Evolutionary conservation across 2,329 filamentous ascomycete species (phyloP).

Genomic region (Didymella exigua): DNA sequence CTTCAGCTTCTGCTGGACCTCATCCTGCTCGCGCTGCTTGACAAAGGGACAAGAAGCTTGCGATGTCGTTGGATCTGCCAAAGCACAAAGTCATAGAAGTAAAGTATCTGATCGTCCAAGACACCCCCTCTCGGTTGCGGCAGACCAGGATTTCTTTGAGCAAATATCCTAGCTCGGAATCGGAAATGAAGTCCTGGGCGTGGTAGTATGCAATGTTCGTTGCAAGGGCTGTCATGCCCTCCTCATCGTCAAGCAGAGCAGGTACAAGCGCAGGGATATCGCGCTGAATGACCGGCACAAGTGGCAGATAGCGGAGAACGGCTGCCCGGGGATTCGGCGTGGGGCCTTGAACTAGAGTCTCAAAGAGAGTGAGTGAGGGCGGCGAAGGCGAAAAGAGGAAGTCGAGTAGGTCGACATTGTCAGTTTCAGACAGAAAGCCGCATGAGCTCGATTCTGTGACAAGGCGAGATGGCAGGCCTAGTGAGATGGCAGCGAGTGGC

Average conservation of each 20-base stretch:
- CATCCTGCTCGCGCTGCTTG: background rate
- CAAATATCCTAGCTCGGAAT: background rate
- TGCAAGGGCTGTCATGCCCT: background rate
- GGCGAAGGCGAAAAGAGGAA: background rate
- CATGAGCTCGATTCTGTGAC: too few relatives aligned
- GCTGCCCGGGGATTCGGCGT: background rate
- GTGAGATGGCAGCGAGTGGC: background rate
- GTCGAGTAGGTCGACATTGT: background rate
- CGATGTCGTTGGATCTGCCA: background rate
- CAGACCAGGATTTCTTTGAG: background rate
- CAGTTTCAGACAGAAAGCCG: background rate
- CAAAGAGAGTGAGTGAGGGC: background rate
- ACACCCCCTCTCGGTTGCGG: background rate
- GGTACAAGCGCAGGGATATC: background rate
- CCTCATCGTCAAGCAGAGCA: background rate
- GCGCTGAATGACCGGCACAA: background rate
- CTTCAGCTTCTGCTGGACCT: background rate
- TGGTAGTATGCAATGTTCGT: background rate
- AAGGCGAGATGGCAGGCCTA: background rate
- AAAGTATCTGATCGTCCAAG: background rate
- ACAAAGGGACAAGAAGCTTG: background rate
- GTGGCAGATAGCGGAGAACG: background rate
- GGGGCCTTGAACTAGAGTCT: background rate
- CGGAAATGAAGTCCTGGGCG: background rate
- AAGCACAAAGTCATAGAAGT: background rate